These are phyloP conservation scores for Metarhizium humberi DNA, from an alignment of 2,329 filamentous ascomycete species.

Conservation along the genomic window DNA sequence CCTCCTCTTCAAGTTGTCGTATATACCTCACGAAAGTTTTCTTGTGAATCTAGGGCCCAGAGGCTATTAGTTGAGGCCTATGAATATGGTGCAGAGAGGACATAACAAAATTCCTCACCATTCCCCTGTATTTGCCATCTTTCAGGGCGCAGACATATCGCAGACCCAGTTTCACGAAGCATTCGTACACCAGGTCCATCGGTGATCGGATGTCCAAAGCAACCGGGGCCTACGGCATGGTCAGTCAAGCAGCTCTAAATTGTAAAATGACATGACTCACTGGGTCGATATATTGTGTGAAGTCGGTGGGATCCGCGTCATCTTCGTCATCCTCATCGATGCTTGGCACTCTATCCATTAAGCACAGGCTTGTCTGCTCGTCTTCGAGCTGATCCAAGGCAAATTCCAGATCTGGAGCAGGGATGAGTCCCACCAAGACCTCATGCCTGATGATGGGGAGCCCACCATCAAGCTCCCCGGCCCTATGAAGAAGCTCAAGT, in stretches of 20 bases:
- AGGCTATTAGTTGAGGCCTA: constrained; percentile 6
- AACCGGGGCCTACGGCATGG: constrained; percentile 58
- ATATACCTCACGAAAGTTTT: constrained; percentile 95
- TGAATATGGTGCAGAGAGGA: neutral
- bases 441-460: constrained; percentile 75
- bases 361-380: constrained; percentile 63
- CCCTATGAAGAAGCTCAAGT: constrained; percentile 70
- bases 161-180: constrained; percentile 87
- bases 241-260: constrained; percentile 7
- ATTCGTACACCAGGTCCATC: constrained; percentile 93
- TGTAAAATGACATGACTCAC: constrained; percentile 33
- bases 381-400: constrained; percentile 77
- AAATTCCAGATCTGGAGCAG: constrained; percentile 87
- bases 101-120: constrained; percentile 46
- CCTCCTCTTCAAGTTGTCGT: constrained; percentile 63
- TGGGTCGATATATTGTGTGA: constrained; percentile 85
- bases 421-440: constrained; percentile 80
- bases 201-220: constrained; percentile 81
- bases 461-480: constrained; percentile 86
- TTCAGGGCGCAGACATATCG: constrained; percentile 84
- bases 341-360: constrained; percentile 65
- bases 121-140: constrained; percentile 77
- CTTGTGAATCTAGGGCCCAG: constrained; percentile 63
- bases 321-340: constrained; percentile 57
- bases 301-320: constrained; percentile 63